Conservation (phyloP, 2,329 filamentous ascomycete genomes). For the Diaporthe velutina region DNA sequence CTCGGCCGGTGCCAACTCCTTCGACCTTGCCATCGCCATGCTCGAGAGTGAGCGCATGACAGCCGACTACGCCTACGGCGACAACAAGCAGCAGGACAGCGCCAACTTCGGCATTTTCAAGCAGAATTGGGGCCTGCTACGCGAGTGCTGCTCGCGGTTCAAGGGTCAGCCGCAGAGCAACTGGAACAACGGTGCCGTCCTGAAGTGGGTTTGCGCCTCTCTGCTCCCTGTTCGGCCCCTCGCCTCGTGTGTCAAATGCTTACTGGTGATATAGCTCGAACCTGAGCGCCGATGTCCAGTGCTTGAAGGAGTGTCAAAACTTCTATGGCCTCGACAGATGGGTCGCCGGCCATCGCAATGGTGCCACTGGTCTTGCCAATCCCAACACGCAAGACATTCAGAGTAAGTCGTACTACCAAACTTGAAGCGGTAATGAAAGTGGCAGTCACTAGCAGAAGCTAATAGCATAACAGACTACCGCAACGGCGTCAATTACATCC, state of each 20-base stretch:
- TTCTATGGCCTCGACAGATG: neutral
- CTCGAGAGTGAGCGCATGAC: neutral
- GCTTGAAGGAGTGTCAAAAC: constrained; percentile 2
- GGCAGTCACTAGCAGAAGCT: neutral
- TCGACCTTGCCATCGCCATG: neutral
- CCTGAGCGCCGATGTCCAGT: constrained; percentile 9
- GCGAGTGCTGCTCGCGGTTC: constrained; percentile 17
- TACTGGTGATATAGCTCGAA: neutral
- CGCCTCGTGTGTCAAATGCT: neutral
- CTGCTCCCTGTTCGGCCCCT: too few species aligned
- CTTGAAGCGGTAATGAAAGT: too few species aligned
- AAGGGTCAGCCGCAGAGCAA: constrained; percentile 14
- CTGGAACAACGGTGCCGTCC: constrained; percentile 4
- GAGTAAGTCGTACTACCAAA: neutral
- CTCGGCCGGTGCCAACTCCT: neutral
- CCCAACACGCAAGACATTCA: constrained; percentile 9
- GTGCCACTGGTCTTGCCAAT: constrained; percentile 2
- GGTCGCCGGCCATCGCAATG: constrained; percentile 1
- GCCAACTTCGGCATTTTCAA: constrained; percentile 21
- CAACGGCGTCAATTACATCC: constrained; percentile 13
- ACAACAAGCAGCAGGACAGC: constrained; percentile 24
- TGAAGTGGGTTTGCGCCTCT: neutral
- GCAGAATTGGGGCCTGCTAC: constrained; percentile 13
- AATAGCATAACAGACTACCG: neutral
- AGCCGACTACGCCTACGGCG: constrained; percentile 14